Evolutionary conservation across 805 yeast species (phyloP).

Genomic region (Hemisphaericaspora nanyangensis): DNA sequence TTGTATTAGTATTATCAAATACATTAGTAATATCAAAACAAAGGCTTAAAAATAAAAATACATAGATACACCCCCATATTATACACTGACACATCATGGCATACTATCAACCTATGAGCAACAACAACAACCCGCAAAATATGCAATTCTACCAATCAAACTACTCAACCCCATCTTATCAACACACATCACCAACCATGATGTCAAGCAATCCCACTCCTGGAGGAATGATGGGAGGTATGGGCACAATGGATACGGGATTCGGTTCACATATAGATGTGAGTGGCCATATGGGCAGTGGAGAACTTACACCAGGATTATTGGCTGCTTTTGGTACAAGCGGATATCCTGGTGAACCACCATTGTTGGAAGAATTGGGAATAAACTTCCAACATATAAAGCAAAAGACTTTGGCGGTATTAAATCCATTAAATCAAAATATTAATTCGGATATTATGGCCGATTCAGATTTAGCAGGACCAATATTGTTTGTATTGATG

Average conservation of each 20-base stretch:
- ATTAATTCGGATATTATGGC: conserved; percentile 71
- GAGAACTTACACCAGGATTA: conserved; percentile 65
- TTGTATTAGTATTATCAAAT: no score
- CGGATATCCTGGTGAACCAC: conserved; percentile 95
- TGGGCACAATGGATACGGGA: conserved; percentile 39
- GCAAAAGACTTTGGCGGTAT: conserved; percentile 78
- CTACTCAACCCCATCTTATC: conserved; percentile 30
- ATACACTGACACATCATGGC: conserved; percentile 25
- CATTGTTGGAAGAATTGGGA: conserved; percentile 87
- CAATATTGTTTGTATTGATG: conserved; percentile 78
- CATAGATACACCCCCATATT: background rate
- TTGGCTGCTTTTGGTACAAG: conserved; percentile 89
- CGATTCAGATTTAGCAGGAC: conserved; percentile 95
- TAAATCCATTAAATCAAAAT: conserved; percentile 62
- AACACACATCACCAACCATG: conserved; percentile 22
- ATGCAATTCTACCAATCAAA: conserved; percentile 42
- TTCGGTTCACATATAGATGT: conserved; percentile 36
- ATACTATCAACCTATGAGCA: conserved; percentile 40
- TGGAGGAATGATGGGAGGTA: conserved; percentile 5
- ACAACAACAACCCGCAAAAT: conserved; percentile 29
- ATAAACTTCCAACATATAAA: conserved; percentile 87
- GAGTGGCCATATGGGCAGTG: conserved; percentile 39
- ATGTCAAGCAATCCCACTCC: no score
- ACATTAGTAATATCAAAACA: no score
- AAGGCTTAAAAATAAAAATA: no score